phyloP scores from a whole-genome alignment of 148 eudicot species.

The Amaranthus hypochondriacus region DNA sequence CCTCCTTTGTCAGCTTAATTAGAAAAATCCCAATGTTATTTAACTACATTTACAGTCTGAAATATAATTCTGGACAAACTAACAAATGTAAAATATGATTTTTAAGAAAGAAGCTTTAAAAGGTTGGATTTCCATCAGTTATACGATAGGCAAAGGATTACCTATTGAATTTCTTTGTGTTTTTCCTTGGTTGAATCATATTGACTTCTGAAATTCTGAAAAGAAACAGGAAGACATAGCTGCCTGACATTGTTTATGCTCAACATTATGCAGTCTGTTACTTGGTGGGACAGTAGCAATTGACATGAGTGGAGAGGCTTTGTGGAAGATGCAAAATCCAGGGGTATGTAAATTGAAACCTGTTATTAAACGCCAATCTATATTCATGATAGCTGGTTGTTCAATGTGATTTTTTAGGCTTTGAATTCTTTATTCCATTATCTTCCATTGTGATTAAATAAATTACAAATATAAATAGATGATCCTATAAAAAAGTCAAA shows the following conservation, averaged over 20 bases:
- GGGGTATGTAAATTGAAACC: slow-evolving; percentile 40
- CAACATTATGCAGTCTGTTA: slow-evolving; percentile 38
- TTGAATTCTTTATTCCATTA: not conserved
- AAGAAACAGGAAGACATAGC: not conserved
- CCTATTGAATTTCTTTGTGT: not conserved
- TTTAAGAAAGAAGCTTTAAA: no score
- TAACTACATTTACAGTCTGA: no score
- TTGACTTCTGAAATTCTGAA: not conserved
- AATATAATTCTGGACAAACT: no score
- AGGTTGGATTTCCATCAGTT: no score
- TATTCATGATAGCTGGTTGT: not conserved
- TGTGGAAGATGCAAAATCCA: slow-evolving; percentile 54
- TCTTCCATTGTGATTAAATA: no score
- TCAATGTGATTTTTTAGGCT: not conserved
- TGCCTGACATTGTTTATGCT: not conserved
- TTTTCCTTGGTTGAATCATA: not conserved
- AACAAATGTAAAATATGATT: no score
- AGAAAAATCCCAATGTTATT: no score
- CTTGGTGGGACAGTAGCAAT: slow-evolving; percentile 42
- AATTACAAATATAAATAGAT: no score
- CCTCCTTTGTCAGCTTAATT: no score
- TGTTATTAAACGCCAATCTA: no score
- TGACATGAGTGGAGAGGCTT: slow-evolving; percentile 38
- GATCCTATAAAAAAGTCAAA: no score
- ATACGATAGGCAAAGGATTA: no score